Evolutionary conservation across 768 basidiomycete genomes (phyloP), one percentile per base, ranked within the genome.

Genomic region (Leccinum broughii): DNA sequence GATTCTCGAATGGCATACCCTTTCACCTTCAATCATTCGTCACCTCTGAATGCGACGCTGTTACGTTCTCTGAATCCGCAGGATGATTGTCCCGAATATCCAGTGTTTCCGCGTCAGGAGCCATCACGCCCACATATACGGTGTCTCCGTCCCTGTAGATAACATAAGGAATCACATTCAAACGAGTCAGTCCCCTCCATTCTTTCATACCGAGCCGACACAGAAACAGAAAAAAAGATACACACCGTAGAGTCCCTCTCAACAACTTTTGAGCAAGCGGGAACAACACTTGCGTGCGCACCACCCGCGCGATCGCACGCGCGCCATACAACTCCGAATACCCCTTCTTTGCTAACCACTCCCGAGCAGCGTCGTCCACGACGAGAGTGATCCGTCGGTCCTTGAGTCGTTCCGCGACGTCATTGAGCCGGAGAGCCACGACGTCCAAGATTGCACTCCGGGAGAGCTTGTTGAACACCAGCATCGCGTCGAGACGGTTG

Each of bases 381-480:
- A 94, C 85, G 37, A 95, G 75, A 7, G 76, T 83, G 58, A 96
- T 93, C 17, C 88, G 76, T 34, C 88, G 78, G 53, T 81, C 76
- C 61, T 78, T 80, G 39, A 96, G 76, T 39, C 94, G 77, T 1
- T 80, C 76, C 14, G 86, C 82, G 0, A 95, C 28, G 7, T 28
- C 28, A 0, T 28, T 8, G 28, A 28, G 28, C 7, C 28, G 28
- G 28, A 28, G 28, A 28, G 28, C 28, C 28, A 28, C 28, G 28
- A 28, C 86, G 55, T 96, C 77, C n/a, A 91, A 75, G 56, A 95
- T 90, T 4, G 89, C 87, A 24, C 76, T 70, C 26, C 80, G 81
- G 2, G 90, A 87, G 17, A 97, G 85, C 69, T 93, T 95, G 80
- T 95, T 95, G 80, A 97, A 96, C 9, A 96, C 88, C 15, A 90